Base-by-base conservation (phyloP, 345 rosid genomes). In the Eucalyptus lansdowneana region DNA sequence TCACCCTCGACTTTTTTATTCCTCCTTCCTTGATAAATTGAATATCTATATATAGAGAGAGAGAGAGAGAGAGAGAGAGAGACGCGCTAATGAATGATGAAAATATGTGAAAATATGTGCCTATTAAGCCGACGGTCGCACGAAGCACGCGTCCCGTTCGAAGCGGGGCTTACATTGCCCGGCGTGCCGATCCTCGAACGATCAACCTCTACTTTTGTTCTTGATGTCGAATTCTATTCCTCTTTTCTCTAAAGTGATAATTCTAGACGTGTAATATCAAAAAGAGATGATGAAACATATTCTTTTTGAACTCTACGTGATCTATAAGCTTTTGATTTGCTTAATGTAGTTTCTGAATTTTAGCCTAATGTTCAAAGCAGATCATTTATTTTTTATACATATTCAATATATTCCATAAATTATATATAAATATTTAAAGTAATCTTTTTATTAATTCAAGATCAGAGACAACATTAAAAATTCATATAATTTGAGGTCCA, bases 321-420 rank as follows among this genome's bases (percentile, higher is more conserved):
- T 17, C 1, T 19, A 16, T 53, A 1, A 53, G 0, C 0, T 19
- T 51, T 53, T 53, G 17, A 53, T 53, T 53, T 17, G 0, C 11
- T 47, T 47, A 47, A 47, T 45, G 0, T 45, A 45, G 0, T 11
- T 47, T 47, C 0, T 47, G 0, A 53, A 53, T 53, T 50, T 14
- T 50, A 50, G 0, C 51, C 0, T 14, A 50, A 14, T 14, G 1
- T 14, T 50, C 1, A 50, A 7, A 7, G 0, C 1, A 1, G 0
- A 17, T 51, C 4, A 51, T 51, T 51, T 51, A 0, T 17, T 22
- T 9, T 21, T 56, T 9, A 56, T 22, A 56, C 3, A 56, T 4
- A 56, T 9, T 56, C 1, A 56, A 56, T 56, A 22, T 56, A 0
- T 0, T 22, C 0, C 3, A 4, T 9, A 22, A 56, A 21, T 0